Evolutionary conservation across 495 filamentous ascomycete species (phyloP), one percentile per base, ranked within the genome.

Genomic region (Chaetomium cochliodes): DNA sequence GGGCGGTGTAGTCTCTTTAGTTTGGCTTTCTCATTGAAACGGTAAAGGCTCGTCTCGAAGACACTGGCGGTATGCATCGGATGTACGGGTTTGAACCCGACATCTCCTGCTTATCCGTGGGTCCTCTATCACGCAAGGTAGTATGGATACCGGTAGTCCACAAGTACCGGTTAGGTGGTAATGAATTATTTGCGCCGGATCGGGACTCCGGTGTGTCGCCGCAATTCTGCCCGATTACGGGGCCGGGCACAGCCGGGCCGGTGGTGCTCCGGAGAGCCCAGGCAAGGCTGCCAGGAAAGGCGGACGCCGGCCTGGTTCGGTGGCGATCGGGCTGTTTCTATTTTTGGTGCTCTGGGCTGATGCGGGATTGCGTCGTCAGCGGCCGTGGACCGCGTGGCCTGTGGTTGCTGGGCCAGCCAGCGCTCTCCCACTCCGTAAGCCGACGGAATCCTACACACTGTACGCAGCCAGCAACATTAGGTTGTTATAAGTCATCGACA

Each of bases 381-480:
- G 46, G 8, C 1, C 20, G 46, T 30, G 28, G 28, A 30, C 28
- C 28, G n/a, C n/a, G 28, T 50, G 46, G 22, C 22, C 50, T 11
- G 23, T 18, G 50, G 50, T 52, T 52, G 50, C 25, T 28, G 23
- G 50, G 50, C 50, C 50, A 52, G 50, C 50, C 50, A 52, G 50
- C 50, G 28, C 28, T 2, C 2, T 6, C 28, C 6, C 28, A 52
- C 25, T 23, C 44, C 18, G 46, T 50, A 23, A 12, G 2, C 18
- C 46, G 8, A 50, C 18, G 46, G 20, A 50, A 50, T 22, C n/a
- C n/a, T 50, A 47, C 44, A 47, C n/a, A 47, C 44, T 37, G 33
- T 37, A 37, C 8, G 33, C 11, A 37, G 28, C 28, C 2, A 30
- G 28, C 28, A 30, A n/a, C n/a, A n/a, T n/a, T n/a, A n/a, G n/a